Conservation (phyloP, 108 stramenopile species). For the Bacterosira constricta region DNA sequence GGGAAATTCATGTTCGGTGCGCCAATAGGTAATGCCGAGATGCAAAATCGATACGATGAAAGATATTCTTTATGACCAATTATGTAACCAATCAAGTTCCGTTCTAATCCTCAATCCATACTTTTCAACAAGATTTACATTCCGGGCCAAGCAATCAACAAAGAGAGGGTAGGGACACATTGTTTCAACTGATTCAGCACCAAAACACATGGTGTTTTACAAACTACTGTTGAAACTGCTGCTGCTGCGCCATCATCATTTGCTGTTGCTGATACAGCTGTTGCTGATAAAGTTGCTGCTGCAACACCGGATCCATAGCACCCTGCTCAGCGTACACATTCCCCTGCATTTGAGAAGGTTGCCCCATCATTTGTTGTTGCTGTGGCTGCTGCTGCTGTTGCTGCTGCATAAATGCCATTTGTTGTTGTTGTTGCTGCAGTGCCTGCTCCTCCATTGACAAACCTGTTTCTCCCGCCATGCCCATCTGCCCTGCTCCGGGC, state of each 20-base stretch:
- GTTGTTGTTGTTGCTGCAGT: slow-evolving; percentile 4
- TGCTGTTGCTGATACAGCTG: slow-evolving; percentile 16
- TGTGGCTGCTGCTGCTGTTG: slow-evolving; percentile 13
- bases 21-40: too few species aligned
- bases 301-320: slow-evolving; percentile 1
- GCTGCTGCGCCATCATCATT: slow-evolving; percentile 29
- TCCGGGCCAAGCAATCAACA: too few species aligned
- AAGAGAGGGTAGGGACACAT: too few species aligned
- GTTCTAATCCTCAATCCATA: too few species aligned
- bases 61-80: too few species aligned
- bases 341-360: background rate
- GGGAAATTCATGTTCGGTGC: too few species aligned
- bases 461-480: background rate
- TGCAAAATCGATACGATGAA: too few species aligned
- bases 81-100: too few species aligned
- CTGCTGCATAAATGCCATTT: slow-evolving; percentile 6
- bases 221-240: slow-evolving; percentile 1
- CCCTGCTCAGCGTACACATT: background rate
- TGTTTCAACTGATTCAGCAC: too few species aligned
- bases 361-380: slow-evolving; percentile 26
- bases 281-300: slow-evolving; percentile 25
- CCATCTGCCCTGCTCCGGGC: background rate
- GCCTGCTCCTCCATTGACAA: background rate
- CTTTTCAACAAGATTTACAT: too few species aligned
- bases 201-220: background rate